A percentile compares a stretch with the other conserved stretches of the same genome.
These are phyloP conservation scores for Mucor sp. DNA, from an alignment of 371 early-diverging fungal species.

Conservation along the genomic window DNA sequence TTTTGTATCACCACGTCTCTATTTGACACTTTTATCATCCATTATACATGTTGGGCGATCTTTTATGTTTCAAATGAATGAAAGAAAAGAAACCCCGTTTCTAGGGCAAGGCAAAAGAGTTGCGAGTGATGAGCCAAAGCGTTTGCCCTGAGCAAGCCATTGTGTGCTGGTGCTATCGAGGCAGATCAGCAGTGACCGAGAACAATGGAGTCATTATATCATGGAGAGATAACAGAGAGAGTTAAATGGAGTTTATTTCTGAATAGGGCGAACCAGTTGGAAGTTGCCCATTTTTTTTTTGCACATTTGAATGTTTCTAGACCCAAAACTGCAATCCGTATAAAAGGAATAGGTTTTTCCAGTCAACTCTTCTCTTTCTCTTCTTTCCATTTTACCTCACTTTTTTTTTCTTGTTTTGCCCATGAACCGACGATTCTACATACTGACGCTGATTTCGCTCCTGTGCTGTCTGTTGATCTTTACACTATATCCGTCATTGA, in stretches of 20 bases:
- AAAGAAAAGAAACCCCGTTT: background rate
- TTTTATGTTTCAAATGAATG: background rate
- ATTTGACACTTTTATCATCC: background rate
- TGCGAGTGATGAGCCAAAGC: background rate
- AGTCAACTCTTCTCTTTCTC: background rate
- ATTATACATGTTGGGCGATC: background rate
- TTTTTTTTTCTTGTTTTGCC: background rate
- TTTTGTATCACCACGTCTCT: background rate
- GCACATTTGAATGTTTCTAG: background rate
- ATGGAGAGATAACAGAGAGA: background rate
- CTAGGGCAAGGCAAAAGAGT: background rate
- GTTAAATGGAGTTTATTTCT: background rate
- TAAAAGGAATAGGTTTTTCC: background rate
- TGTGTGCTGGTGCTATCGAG: background rate
- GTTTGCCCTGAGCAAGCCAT: background rate
- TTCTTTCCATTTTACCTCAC: background rate
- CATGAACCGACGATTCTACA: slow-evolving; percentile 22
- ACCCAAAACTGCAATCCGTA: background rate
- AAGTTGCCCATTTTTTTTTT: background rate
- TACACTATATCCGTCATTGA: slow-evolving; percentile 14
- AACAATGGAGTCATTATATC: background rate
- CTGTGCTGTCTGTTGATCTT: slow-evolving; percentile 19
- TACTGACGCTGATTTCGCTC: background rate
- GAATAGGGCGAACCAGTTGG: background rate
- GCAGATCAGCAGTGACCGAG: too few relatives aligned